Percentiles rank a stretch among this genome's conserved stretches.
phyloP scores from a whole-genome alignment of 805 yeast genomes.

The Candida vartiovaarae region DNA sequence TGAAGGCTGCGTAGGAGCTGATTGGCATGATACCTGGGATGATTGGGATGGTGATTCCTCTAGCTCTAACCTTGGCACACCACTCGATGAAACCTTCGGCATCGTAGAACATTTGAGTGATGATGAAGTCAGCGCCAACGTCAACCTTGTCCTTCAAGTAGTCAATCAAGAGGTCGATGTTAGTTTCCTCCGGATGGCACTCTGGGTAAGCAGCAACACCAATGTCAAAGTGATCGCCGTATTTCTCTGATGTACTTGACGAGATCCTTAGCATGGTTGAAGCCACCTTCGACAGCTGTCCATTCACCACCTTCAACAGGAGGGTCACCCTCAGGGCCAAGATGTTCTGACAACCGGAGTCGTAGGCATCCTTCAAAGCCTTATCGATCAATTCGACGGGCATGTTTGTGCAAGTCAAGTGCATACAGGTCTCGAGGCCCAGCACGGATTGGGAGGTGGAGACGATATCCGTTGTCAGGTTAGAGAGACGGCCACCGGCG shows the following conservation, averaged over 20 bases:
- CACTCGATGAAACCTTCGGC: conserved; percentile 77
- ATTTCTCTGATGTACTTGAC: conserved; percentile 66
- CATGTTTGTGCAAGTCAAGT: conserved; percentile 96
- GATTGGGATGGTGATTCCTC: conserved; percentile 78
- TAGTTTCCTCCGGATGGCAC: conserved; percentile 87
- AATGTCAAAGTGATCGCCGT: conserved; percentile 86
- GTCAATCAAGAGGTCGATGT: conserved; percentile 39
- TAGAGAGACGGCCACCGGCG: conserved; percentile 88
- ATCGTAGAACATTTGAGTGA: conserved; percentile 97
- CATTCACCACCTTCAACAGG: conserved; percentile 57
- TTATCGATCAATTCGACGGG: conserved; percentile 69
- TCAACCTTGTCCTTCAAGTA: conserved; percentile 84
- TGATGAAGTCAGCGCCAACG: conserved; percentile 87
- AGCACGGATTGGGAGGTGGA: conserved; percentile 83
- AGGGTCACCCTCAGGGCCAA: conserved; percentile 95
- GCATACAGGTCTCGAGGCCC: conserved; percentile 97
- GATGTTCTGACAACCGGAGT: conserved; percentile 92
- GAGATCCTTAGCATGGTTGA: conserved; percentile 82
- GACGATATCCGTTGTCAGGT: conserved; percentile 85
- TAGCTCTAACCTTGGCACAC: conserved; percentile 64
- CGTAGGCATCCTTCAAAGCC: conserved; percentile 78
- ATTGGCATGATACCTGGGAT: conserved; percentile 99
- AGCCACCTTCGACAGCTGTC: conserved; percentile 59
- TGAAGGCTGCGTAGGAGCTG: conserved; percentile 86
- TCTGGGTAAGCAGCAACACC: conserved; percentile 98